Base-by-base conservation (phyloP, 441 rosid genomes). In the Bocquillonia castaneifolia region DNA sequence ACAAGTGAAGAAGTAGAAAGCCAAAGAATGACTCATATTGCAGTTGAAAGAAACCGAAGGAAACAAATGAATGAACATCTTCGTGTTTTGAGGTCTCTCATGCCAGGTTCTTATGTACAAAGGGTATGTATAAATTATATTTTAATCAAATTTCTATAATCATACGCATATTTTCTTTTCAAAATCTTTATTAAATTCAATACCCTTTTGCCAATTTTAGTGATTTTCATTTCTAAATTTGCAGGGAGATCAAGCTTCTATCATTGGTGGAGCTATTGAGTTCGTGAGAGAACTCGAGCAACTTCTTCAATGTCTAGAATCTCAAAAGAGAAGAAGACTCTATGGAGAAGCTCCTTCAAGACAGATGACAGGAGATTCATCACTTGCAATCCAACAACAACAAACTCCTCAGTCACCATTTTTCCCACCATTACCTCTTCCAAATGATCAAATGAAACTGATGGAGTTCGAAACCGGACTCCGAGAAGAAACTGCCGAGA, bases 1-100 rank as follows among this genome's bases (percentile, higher is more conserved):
- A 87, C 97, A n/a, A 93, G 80, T 51, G 93, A 91, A 74, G 97
- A 93, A 79, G 97, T 93, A 0, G 97, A 91, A 68, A 93, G 90
- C 82, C 97, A 93, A 67, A 42, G 97, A 55, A 88, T 88, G 96
- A 88, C 92, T 69, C 98, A 93, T 64, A 93, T 93, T 20, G 97
- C 98, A 0, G 96, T 93, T 0, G 98, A 93, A 72, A 82, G 98
- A 66, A 93, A 89, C 69, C 74, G 98, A 37, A 81, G 97, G 72
- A 87, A 90, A 83, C 97, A 90, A 74, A 91, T 91, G 97, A 93
- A 93, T 62, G 97, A 90, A 55, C 92, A 93, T 82, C 91, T 92
- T 63, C 85, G 89, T 34, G 94, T 91, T 47, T 66, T 93, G 53
- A 85, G 97, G 61, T 83, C 97, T 77, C 96, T 93, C 74, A 88